These are phyloP conservation scores for Pleomassaria siparia DNA, from an alignment of 2,329 filamentous ascomycete genomes.

Conservation along the genomic window DNA sequence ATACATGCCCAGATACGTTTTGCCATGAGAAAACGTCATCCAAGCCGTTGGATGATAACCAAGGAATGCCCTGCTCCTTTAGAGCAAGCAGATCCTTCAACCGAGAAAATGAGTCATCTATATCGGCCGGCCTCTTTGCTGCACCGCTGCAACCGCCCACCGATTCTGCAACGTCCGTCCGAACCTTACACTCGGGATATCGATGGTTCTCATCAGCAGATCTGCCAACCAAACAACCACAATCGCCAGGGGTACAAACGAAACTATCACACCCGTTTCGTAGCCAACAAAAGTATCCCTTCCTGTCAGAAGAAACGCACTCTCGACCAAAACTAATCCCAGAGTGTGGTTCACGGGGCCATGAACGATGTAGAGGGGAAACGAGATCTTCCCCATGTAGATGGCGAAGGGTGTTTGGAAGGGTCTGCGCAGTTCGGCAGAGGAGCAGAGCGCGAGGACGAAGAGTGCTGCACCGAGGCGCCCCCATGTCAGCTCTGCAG, in stretches of 20 bases:
- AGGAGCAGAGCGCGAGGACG: slow-evolving; percentile 18
- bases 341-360: slow-evolving; percentile 46
- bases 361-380: slow-evolving; percentile 57
- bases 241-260: slow-evolving; percentile 40
- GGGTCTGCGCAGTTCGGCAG: slow-evolving; percentile 31
- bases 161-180: slow-evolving; percentile 51
- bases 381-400: slow-evolving; percentile 58
- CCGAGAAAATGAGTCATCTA: no score
- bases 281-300: slow-evolving; percentile 39
- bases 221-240: slow-evolving; percentile 58
- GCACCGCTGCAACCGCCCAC: slow-evolving; percentile 8
- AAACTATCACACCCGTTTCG: slow-evolving; percentile 42
- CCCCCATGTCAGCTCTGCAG: slow-evolving; percentile 60
- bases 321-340: slow-evolving; percentile 43
- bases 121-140: no score
- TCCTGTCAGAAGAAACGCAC: slow-evolving; percentile 50
- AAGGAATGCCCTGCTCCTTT: no score
- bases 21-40: no score
- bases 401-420: slow-evolving; percentile 50
- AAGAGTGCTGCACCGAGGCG: slow-evolving; percentile 51
- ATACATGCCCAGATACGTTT: no score
- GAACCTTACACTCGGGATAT: slow-evolving; percentile 54
- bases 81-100: no score
- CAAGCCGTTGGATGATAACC: no score
- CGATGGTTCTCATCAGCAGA: slow-evolving; percentile 61